These are phyloP conservation scores for Dactylorhiza incarnata DNA, from an alignment of 106 monocot species.

Conservation along the genomic window DNA sequence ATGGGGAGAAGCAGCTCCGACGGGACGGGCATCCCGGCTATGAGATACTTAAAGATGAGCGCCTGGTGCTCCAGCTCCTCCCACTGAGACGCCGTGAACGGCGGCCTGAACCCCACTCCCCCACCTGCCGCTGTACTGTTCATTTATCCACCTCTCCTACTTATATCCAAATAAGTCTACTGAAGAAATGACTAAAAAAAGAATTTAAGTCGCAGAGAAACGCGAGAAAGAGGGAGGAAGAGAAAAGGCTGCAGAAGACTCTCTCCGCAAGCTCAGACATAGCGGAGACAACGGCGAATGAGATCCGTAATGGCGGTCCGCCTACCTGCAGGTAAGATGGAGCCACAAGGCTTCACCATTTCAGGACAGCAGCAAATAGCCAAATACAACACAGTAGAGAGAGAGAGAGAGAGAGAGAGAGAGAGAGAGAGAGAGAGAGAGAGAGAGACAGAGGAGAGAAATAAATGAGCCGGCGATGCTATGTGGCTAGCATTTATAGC, in stretches of 20 bases:
- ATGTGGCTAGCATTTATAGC: conserved; percentile 7
- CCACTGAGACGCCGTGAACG: conserved; percentile 54
- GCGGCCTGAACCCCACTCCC: conserved; percentile 13
- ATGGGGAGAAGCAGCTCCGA: conserved; percentile 30
- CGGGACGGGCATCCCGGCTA: conserved; percentile 35
- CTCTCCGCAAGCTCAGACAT: conserved; percentile 11
- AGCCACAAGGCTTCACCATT: conserved; percentile 10
- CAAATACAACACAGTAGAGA: conserved; percentile 4
- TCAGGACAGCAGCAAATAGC: not conserved
- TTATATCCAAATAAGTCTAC: not conserved
- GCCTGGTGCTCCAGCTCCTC: conserved; percentile 58
- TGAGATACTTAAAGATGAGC: conserved; percentile 42
- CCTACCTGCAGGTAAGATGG: not conserved
- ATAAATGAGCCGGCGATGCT: not conserved
- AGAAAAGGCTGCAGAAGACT: not conserved
- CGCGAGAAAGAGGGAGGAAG: conserved; percentile 7
- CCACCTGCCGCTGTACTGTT: conserved; percentile 17
- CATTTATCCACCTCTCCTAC: conserved; percentile 7
- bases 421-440: not conserved
- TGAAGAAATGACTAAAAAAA: not conserved
- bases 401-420: not conserved
- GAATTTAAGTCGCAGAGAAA: not conserved
- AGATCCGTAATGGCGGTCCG: not conserved
- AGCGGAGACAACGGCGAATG: conserved; percentile 3
- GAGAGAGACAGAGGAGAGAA: not conserved